phyloP scores from a whole-genome alignment of 139 green algal genomes.

The Ostreobium quekettii region DNA sequence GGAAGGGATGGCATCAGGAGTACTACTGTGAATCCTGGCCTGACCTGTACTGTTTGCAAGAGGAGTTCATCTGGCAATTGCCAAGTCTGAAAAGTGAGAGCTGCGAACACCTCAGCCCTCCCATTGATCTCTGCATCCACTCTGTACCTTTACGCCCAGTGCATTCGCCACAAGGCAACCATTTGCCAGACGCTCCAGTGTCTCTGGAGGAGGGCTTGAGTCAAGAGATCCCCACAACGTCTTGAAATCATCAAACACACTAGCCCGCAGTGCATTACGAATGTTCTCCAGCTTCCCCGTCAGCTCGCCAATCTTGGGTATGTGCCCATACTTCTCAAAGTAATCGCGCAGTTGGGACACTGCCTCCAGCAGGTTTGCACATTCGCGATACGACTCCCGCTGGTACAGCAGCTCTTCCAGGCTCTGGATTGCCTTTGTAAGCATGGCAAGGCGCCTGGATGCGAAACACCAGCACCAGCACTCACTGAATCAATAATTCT shows the following conservation, averaged over 20 bases:
- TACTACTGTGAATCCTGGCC: too few species aligned
- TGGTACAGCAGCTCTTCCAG: constrained; percentile 31
- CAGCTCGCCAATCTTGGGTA: constrained; percentile 63
- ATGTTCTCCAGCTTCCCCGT: constrained; percentile 13
- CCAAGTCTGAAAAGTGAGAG: too few species aligned
- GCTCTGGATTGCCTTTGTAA: constrained; percentile 63
- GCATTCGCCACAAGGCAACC: constrained; percentile 88
- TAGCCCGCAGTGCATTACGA: not conserved
- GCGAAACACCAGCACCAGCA: too few species aligned
- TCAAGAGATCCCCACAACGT: constrained; percentile 64
- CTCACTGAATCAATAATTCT: too few species aligned
- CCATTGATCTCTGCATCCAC: too few species aligned
- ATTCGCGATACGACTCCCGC: constrained; percentile 75
- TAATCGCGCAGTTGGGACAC: constrained; percentile 85
- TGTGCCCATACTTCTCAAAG: constrained; percentile 77
- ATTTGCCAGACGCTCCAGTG: constrained; percentile 72
- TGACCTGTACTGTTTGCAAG: too few species aligned
- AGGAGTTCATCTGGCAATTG: too few species aligned
- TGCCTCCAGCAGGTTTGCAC: constrained; percentile 86
- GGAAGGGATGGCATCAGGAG: too few species aligned
- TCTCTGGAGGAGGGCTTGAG: constrained; percentile 43
- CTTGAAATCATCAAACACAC: constrained; percentile 53
- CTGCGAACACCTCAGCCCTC: too few species aligned
- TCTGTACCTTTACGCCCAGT: constrained; percentile 71
- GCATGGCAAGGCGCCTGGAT: constrained; percentile 74